These are phyloP conservation scores for Talaromyces funiculosus DNA, from an alignment of 2,329 filamentous ascomycete genomes.

Conservation along the genomic window DNA sequence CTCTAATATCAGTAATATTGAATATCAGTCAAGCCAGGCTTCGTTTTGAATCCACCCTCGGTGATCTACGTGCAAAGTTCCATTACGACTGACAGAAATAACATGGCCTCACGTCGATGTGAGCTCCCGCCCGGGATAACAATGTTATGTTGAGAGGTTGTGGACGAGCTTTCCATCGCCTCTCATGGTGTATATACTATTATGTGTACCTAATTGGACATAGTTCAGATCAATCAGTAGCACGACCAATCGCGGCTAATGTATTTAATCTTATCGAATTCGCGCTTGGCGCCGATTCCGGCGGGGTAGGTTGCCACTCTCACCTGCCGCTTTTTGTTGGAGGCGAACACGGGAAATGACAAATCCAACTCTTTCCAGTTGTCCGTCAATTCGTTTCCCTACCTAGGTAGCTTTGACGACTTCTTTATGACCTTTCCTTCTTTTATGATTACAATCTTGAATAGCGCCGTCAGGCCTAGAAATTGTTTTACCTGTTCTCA, in stretches of 20 bases:
- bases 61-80: background rate
- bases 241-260: background rate
- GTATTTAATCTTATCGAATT: background rate
- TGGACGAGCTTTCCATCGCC: too few relatives aligned
- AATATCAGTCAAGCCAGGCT: background rate
- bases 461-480: background rate
- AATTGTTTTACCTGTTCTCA: background rate
- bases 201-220: background rate
- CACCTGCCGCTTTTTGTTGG: background rate
- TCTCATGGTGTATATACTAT: background rate
- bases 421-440: background rate
- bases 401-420: background rate
- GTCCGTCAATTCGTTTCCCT: background rate
- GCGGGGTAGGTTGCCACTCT: constrained; percentile 4
- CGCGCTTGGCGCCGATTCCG: background rate
- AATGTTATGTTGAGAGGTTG: too few relatives aligned
- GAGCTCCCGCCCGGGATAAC: too few relatives aligned
- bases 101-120: background rate
- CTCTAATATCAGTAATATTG: background rate
- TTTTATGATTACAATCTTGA: background rate
- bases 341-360: background rate
- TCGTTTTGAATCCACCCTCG: background rate
- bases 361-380: background rate
- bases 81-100: background rate
- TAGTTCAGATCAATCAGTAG: background rate